Evolutionary conservation across 1,284 basidiomycete genomes (phyloP).

Genomic region (Nidula niveotomentosa): DNA sequence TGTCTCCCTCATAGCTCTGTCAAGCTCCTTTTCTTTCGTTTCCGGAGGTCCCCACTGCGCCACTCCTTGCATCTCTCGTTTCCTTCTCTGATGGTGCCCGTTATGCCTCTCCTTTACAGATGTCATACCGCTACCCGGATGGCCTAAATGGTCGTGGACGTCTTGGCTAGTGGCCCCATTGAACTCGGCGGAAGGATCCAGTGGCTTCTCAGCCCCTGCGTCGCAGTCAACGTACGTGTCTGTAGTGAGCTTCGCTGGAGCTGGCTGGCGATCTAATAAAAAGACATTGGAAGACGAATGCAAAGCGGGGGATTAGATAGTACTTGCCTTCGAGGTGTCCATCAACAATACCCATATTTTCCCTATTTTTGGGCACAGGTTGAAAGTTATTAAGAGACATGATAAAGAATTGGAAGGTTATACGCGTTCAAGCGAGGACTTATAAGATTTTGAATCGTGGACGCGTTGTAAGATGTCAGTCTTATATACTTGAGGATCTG

Average conservation of each 20-base stretch:
- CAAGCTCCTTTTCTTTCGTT: neutral
- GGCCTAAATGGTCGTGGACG: neutral
- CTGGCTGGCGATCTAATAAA: neutral
- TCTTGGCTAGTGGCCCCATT: conserved; percentile 1
- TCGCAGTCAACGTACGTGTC: neutral
- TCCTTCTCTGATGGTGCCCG: neutral
- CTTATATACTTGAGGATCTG: neutral
- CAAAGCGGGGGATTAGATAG: neutral
- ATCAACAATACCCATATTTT: conserved; percentile 3
- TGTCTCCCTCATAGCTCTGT: neutral
- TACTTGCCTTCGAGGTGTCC: neutral
- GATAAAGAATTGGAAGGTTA: neutral
- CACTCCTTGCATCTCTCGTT: neutral
- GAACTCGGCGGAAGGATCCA: neutral
- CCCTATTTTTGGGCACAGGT: neutral
- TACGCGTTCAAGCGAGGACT: too few species aligned
- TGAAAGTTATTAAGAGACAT: neutral
- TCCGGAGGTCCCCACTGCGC: neutral
- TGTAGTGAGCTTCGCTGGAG: neutral
- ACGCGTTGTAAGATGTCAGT: neutral
- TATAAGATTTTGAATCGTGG: too few species aligned
- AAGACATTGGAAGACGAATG: neutral
- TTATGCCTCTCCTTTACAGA: neutral
- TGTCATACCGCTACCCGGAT: neutral
- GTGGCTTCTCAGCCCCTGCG: neutral